These are phyloP conservation scores for Trichophyton equinum DNA, from an alignment of 2,329 filamentous ascomycete species.

Conservation along the genomic window DNA sequence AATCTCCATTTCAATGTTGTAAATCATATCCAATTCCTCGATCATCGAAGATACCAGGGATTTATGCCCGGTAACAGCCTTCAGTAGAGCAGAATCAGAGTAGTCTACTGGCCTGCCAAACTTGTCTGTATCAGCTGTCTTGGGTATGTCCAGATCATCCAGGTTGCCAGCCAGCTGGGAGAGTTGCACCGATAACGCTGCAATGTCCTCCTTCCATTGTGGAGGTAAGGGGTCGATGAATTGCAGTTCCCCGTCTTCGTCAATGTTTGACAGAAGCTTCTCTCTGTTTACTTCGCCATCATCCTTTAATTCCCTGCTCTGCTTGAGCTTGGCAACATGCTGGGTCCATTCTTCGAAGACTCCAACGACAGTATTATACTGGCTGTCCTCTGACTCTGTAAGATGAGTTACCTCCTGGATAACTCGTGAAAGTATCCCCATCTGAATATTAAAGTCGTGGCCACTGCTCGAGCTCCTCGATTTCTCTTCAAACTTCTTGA, in stretches of 20 bases:
- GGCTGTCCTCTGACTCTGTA: conserved; percentile 17
- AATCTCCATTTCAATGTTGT: conserved; percentile 25
- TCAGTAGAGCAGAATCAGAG: conserved; percentile 22
- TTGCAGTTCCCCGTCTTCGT: conserved; percentile 10
- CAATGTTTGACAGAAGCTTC: conserved; percentile 7
- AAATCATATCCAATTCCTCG: conserved; percentile 27
- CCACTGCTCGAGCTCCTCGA: conserved; percentile 18
- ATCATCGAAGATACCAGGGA: conserved; percentile 25
- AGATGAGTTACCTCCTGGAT: conserved; percentile 28
- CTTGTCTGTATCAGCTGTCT: conserved; percentile 18
- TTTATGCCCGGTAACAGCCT: conserved; percentile 19
- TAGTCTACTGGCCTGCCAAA: conserved; percentile 11
- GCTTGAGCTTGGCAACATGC: conserved; percentile 16
- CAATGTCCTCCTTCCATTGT: conserved; percentile 25
- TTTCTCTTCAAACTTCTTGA: conserved; percentile 25
- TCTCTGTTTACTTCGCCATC: not conserved
- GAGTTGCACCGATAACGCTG: conserved; percentile 21
- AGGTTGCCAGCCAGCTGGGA: conserved; percentile 26
- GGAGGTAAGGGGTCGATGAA: conserved; percentile 27
- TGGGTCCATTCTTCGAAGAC: conserved; percentile 29
- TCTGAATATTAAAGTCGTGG: conserved; percentile 24
- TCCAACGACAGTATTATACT: conserved; percentile 21
- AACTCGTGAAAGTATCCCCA: conserved; percentile 29
- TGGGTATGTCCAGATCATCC: conserved; percentile 26
- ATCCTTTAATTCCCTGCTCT: not conserved